Evolutionary conservation across 2,329 filamentous ascomycete species (phyloP), one percentile per base, ranked within the genome.

Genomic region (Pseudocercospora musae): DNA sequence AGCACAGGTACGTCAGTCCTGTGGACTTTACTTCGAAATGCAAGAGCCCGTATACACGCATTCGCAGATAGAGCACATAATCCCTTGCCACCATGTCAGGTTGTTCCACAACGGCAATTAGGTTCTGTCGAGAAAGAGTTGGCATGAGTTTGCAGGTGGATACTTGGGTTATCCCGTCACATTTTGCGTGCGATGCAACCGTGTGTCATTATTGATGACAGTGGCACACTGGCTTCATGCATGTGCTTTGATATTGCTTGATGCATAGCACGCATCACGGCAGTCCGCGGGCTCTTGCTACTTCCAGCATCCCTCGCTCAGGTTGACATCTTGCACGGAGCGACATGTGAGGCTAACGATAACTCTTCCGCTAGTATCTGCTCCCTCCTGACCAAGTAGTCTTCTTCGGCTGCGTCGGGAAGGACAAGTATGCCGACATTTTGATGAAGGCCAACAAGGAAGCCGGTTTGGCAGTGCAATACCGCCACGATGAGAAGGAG

Each of bases 371-470:
- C 57, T 70, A 88, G 87, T 99, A 99, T 84, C 88, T 98, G 69
- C 91, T 99, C 61, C 88, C 91, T 31, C 82, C 89, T 64, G 89
- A 96, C 82, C 94, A 90, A 67, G 92, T 96, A 74, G 87, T 96
- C 77, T 99, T 92, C 85, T 86, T 98, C 69, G 95, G 95, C 71
- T 93, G 93, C 74, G 92, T 96, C 62, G 95, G 95, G 70, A 88
- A 94, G 74, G 95, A 99, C 85, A 95, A 96, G 82, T 97, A 96
- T 79, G 91, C 92, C 72, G 89, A 93, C 67, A 92, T 89, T 72
- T 89, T 99, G 65, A 86, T 87, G 73, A 88, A 95, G 70, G 92
- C 94, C 74, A 93, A 92, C 79, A 87, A 89, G 79, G 83, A 92
- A 74, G 94, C 90, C 70, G 95, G 95, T 72, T 88, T 98, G 67